A percentile compares a stretch with the other conserved stretches of the same genome.
Evolutionary conservation across 352 stramenopile species (phyloP).

Genomic region (Nothophytophthora sp.): DNA sequence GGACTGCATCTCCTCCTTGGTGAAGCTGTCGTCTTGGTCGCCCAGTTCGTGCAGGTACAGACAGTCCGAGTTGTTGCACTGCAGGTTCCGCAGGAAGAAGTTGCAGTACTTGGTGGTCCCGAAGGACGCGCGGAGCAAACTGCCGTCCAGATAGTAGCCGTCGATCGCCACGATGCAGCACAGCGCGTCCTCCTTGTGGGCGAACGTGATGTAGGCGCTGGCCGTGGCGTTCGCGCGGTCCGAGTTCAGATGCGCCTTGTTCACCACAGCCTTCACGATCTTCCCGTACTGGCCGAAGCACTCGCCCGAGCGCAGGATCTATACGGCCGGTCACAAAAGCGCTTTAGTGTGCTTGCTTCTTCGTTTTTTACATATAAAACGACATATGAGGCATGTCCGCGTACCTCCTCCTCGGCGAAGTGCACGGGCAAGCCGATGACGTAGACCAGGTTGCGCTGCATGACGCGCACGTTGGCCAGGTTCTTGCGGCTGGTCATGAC

Average conservation of each 20-base stretch:
- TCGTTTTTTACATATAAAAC: not conserved
- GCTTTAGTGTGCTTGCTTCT: not conserved
- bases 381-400: not conserved
- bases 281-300: slow-evolving; percentile 95
- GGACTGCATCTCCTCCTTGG: slow-evolving; percentile 93
- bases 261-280: slow-evolving; percentile 93
- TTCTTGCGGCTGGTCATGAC: slow-evolving; percentile 68
- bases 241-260: slow-evolving; percentile 77
- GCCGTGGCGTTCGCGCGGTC: slow-evolving; percentile 76
- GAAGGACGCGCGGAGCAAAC: slow-evolving; percentile 87
- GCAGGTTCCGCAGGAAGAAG: slow-evolving; percentile 90
- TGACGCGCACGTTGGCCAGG: slow-evolving; percentile 91
- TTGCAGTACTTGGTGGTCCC: slow-evolving; percentile 97
- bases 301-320: slow-evolving; percentile 81
- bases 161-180: slow-evolving; percentile 92
- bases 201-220: slow-evolving; percentile 95
- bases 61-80: slow-evolving; percentile 94
- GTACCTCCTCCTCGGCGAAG: slow-evolving; percentile 83
- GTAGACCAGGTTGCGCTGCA: slow-evolving; percentile 96
- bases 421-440: slow-evolving; percentile 89
- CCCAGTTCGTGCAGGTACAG: slow-evolving; percentile 94
- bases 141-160: slow-evolving; percentile 86
- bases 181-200: slow-evolving; percentile 89
- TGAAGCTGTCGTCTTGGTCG: slow-evolving; percentile 93
- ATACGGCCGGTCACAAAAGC: not conserved